Conservation (phyloP, 768 basidiomycete species). For the Zangia roseola region DNA sequence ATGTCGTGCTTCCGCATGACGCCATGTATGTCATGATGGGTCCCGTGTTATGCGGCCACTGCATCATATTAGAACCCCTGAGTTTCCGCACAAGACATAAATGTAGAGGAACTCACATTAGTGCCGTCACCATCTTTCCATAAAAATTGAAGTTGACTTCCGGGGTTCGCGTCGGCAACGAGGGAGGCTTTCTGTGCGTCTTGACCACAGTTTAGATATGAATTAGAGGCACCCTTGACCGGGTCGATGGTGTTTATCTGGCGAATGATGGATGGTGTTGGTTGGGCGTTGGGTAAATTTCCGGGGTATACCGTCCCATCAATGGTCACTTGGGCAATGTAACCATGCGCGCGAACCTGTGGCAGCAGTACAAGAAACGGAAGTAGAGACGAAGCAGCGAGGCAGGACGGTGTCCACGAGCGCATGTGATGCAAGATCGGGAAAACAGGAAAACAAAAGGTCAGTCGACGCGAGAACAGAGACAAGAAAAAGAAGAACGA, state of each 20-base stretch:
- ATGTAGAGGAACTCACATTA: slow-evolving; percentile 26
- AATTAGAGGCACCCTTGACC: slow-evolving; percentile 57
- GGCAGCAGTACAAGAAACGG: slow-evolving; percentile 11
- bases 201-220: slow-evolving; percentile 59
- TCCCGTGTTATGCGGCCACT: slow-evolving; percentile 61
- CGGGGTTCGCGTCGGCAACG: slow-evolving; percentile 57
- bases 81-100: not conserved
- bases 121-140: slow-evolving; percentile 51
- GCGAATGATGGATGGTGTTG: slow-evolving; percentile 43
- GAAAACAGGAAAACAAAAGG: not conserved
- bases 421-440: slow-evolving; percentile 7
- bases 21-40: slow-evolving; percentile 78
- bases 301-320: slow-evolving; percentile 45
- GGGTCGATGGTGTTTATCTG: slow-evolving; percentile 43
- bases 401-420: not conserved
- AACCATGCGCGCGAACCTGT: slow-evolving; percentile 43
- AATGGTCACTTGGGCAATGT: slow-evolving; percentile 40
- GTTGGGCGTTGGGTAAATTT: slow-evolving; percentile 41
- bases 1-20: slow-evolving; percentile 53
- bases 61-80: not conserved
- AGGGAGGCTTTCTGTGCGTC: slow-evolving; percentile 48
- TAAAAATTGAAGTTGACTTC: slow-evolving; percentile 50
- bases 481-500: not conserved
- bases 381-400: slow-evolving; percentile 1
- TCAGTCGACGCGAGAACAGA: not conserved